Evolutionary conservation across 106 monocot genomes (phyloP), one percentile per base, ranked within the genome.

Genomic region (Xerophyta viscosa): DNA sequence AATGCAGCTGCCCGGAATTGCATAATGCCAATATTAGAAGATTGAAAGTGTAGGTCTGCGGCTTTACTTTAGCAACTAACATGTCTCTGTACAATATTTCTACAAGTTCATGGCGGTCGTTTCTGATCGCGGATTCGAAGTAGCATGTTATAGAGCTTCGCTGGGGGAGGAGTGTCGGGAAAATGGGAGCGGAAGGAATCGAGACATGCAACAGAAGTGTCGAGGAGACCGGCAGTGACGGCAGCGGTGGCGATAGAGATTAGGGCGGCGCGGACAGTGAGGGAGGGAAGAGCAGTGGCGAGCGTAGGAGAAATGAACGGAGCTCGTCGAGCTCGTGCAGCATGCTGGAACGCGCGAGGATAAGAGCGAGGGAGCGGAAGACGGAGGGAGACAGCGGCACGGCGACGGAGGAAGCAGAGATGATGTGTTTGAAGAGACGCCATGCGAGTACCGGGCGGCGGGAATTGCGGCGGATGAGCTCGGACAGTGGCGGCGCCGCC

Each of bases 81-180:
- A 94, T 84, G 58, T 94, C 81, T 28, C 64, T 62, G 54, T 94
- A 94, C 20, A 88, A 17, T 11, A 54, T 4, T 47, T 84, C 69
- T 1, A 90, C 84, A 14, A 69, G 55, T 10, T 81, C 84, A 17
- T 60, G 50, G 14, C 71, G 77, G 19, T 39, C 27, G 22, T 17
- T 18, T 1, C 45, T 51, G 48, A 78, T 61, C 8, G 79, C 66
- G 52, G 68, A 52, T 47, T 68, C 64, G 11, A 86, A 17, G n/a
- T 44, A 92, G 76, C 20, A 58, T 48, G 52, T 77, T 83, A 65
- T 80, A 80, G 9, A 83, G 43, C 21, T 56, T 59, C 29, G 66
- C 27, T n/a, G 76, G 61, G 13, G 78, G 80, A 39, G 64, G 66
- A 24, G 13, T 15, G 44, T 80, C 55, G 27, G 58, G 58, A 62